Base-by-base conservation (phyloP, 2,329 filamentous ascomycete species). In the Clarireedia monteithiana region DNA sequence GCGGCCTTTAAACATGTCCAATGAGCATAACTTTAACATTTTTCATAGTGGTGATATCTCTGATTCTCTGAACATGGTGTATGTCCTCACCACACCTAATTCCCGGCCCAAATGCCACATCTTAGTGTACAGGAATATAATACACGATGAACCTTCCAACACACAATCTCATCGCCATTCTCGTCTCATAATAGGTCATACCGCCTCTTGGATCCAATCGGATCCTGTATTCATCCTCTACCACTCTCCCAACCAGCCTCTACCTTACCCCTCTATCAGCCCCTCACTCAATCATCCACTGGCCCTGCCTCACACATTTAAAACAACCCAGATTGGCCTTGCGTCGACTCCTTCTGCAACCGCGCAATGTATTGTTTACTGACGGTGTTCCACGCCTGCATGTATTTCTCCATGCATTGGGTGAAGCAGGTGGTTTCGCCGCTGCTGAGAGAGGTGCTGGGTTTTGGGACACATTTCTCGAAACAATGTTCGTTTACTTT, bases 401-500 rank as follows among this genome's bases (percentile, higher is more conserved):
- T 89, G 77, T 91, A 92, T 73, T 91, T 91, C 66, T 91, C 87
- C 82, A 91, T 88, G 76, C 88, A 92, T 59, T 80, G 77, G 20
- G 80, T 88, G 67, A 88, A 78, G 75, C 88, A 92, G 23, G 80
- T 77, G 68, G 83, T 77, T 71, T 92, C 88, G 72, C 79, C 72
- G 71, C 78, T 81, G 50, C 63, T 67, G 55, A 91, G 73, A 53
- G 81, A 83, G 50, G 77, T 71, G 57, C 86, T 84, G 53, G 88
- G 85, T 67, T 85, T 84, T 50, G 86, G 77, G 15, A 91, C 75
- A 72, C 88, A 92, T 70, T 83, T 84, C 48, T 88, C 82, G 75
- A 90, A 92, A 76, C 88, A 92, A 73, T 86, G 84, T 66, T 88
- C 80, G 73, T 91, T 89, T 71, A 91, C 80, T 81, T 88, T 90